These are phyloP conservation scores for Tylopilus subfusipes DNA, from an alignment of 768 basidiomycete genomes.

Conservation along the genomic window DNA sequence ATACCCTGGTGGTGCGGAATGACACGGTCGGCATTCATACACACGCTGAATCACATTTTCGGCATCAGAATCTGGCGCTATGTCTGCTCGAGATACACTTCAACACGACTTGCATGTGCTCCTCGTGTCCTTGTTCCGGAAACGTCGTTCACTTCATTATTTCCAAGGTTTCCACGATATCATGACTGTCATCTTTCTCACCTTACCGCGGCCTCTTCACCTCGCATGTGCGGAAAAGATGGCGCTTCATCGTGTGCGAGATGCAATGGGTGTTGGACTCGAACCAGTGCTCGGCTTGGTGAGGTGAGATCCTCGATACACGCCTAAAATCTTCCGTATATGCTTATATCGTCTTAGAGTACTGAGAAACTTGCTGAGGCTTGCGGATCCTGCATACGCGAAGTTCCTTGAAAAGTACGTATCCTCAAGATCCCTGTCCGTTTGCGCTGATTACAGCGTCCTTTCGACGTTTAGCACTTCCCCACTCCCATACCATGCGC, in stretches of 20 bases:
- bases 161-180: constrained; percentile 96
- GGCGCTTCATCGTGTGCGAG: constrained; percentile 50
- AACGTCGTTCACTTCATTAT: constrained; percentile 70
- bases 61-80: constrained; percentile 17
- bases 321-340: neutral
- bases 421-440: neutral
- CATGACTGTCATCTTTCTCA: constrained; percentile 76
- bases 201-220: constrained; percentile 58
- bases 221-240: constrained; percentile 46
- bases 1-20: constrained; percentile 75
- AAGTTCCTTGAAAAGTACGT: constrained; percentile 63
- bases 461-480: constrained; percentile 46
- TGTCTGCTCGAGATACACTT: constrained; percentile 43
- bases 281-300: constrained; percentile 83
- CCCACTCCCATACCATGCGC: constrained; percentile 83
- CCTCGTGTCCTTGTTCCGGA: constrained; percentile 71
- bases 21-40: constrained; percentile 9
- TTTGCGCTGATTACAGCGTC: neutral
- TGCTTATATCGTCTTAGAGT: constrained; percentile 42
- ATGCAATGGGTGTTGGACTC: constrained; percentile 83
- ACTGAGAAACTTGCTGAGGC: constrained; percentile 66
- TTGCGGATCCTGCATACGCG: constrained; percentile 69
- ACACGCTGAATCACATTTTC: constrained; percentile 4
- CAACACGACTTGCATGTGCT: constrained; percentile 68
- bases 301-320: constrained; percentile 39